Percentiles rank a stretch among this genome's conserved stretches.
Conservation (phyloP, 768 basidiomycete genomes). For the Lentinula sp. region DNA sequence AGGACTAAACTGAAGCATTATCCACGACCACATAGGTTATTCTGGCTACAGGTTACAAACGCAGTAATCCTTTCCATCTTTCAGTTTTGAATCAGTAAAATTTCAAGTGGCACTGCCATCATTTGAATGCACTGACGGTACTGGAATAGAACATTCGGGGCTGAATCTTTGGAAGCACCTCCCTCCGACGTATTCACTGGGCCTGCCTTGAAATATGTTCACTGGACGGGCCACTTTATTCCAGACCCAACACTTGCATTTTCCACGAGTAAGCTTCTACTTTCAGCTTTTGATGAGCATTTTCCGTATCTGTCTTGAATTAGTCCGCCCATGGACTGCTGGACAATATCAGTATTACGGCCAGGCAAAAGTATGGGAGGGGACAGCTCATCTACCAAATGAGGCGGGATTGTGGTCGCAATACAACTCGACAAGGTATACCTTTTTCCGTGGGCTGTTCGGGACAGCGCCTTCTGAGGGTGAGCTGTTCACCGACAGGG, state of each 20-base stretch:
- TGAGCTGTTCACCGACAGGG: not conserved
- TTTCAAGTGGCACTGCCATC: not conserved
- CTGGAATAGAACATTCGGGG: not conserved
- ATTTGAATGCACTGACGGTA: not conserved
- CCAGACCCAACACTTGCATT: slow-evolving; percentile 28
- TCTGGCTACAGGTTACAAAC: slow-evolving; percentile 25
- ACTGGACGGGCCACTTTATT: slow-evolving; percentile 25
- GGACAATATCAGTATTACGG: slow-evolving; percentile 18
- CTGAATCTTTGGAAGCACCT: not conserved
- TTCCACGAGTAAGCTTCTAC: slow-evolving; percentile 8
- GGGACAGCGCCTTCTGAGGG: slow-evolving; percentile 14
- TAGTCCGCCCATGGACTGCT: slow-evolving; percentile 18
- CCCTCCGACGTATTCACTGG: slow-evolving; percentile 12
- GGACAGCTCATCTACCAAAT: slow-evolving; percentile 17
- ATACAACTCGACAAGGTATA: slow-evolving; percentile 13
- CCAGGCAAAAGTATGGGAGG: slow-evolving; percentile 21
- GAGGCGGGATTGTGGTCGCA: slow-evolving; percentile 13
- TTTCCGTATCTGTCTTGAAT: not conserved
- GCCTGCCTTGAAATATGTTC: slow-evolving; percentile 11
- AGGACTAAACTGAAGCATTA: not conserved
- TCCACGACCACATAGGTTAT: slow-evolving; percentile 11
- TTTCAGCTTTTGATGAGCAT: not conserved
- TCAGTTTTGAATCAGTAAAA: slow-evolving; percentile 1
- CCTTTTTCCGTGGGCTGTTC: slow-evolving; percentile 14
- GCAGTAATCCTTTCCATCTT: slow-evolving; percentile 22